These are phyloP conservation scores for Euphorbia schlechtendalii DNA, from an alignment of 441 rosid genomes.

Conservation along the genomic window DNA sequence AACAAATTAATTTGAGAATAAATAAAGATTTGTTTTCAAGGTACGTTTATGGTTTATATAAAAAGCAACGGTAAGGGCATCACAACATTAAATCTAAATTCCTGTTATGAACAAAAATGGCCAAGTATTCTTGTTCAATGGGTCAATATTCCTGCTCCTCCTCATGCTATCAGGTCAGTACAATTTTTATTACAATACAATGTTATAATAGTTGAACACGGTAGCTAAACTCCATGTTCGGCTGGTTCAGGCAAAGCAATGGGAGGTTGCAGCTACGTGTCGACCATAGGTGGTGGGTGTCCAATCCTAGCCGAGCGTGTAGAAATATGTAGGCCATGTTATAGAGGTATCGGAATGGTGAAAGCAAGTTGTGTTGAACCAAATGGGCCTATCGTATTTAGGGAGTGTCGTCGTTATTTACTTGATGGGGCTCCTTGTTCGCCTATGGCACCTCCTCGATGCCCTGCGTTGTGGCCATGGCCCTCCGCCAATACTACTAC, in stretches of 20 bases:
- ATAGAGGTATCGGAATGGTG: slow-evolving; percentile 21
- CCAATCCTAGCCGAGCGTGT: slow-evolving; percentile 16
- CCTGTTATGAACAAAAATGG: not conserved
- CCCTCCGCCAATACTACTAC: not conserved
- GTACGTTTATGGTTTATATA: too few species aligned
- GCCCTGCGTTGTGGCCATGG: slow-evolving; percentile 20
- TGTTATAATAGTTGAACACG: not conserved
- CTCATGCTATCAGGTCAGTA: slow-evolving; percentile 16
- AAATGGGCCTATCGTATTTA: slow-evolving; percentile 13
- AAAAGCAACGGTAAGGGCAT: too few species aligned
- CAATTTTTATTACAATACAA: not conserved
- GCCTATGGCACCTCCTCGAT: slow-evolving; percentile 25
- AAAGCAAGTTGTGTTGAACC: slow-evolving; percentile 14
- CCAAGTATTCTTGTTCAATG: not conserved
- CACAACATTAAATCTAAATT: too few species aligned
- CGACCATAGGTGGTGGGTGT: slow-evolving; percentile 28
- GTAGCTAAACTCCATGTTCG: not conserved
- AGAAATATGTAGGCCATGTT: slow-evolving; percentile 30
- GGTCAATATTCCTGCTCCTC: slow-evolving; percentile 10
- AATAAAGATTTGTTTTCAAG: too few species aligned
- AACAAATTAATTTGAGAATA: too few species aligned
- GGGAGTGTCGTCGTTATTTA: slow-evolving; percentile 27
- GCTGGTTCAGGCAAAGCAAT: slow-evolving; percentile 14
- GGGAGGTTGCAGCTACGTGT: slow-evolving; percentile 8
- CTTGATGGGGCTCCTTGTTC: slow-evolving; percentile 24